Evolutionary conservation across 495 filamentous ascomycete genomes (phyloP).

Genomic region (Aspergillus carlsbadensis): DNA sequence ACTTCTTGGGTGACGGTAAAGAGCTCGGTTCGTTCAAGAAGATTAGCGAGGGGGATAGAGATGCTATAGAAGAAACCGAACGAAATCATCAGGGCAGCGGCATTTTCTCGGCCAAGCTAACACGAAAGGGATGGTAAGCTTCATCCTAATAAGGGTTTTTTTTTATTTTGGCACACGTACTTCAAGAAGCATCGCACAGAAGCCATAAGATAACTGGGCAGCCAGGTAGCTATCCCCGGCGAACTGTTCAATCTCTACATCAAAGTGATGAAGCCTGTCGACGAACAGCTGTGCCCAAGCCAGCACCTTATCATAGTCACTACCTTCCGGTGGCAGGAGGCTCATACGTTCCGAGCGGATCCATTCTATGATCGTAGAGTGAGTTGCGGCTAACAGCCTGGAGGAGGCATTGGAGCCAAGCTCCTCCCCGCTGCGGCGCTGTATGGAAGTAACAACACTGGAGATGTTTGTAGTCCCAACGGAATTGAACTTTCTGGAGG

Average conservation of each 20-base stretch:
- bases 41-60: slow-evolving; percentile 32
- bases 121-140: neutral
- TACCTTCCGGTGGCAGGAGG: slow-evolving; percentile 38
- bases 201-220: slow-evolving; percentile 37
- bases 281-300: slow-evolving; percentile 30
- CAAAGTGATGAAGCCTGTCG: slow-evolving; percentile 32
- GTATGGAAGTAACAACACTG: slow-evolving; percentile 20
- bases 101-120: slow-evolving; percentile 37
- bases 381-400: slow-evolving; percentile 21
- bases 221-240: slow-evolving; percentile 38
- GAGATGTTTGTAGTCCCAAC: slow-evolving; percentile 21
- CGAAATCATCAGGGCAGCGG: slow-evolving; percentile 31
- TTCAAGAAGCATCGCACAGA: slow-evolving; percentile 38
- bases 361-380: slow-evolving; percentile 27
- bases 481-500: slow-evolving; percentile 23
- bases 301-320: slow-evolving; percentile 42
- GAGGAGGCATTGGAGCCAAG: slow-evolving; percentile 14
- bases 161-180: no score
- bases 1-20: slow-evolving; percentile 36
- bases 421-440: slow-evolving; percentile 21
- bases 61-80: slow-evolving; percentile 42
- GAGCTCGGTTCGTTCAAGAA: slow-evolving; percentile 37
- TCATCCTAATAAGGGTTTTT: no score
- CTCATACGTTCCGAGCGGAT: slow-evolving; percentile 34
- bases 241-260: slow-evolving; percentile 32